Percentiles rank a stretch among this genome's conserved stretches.
These are phyloP conservation scores for Suhomyces xylopsoci DNA, from an alignment of 805 yeast genomes.

Conservation along the genomic window DNA sequence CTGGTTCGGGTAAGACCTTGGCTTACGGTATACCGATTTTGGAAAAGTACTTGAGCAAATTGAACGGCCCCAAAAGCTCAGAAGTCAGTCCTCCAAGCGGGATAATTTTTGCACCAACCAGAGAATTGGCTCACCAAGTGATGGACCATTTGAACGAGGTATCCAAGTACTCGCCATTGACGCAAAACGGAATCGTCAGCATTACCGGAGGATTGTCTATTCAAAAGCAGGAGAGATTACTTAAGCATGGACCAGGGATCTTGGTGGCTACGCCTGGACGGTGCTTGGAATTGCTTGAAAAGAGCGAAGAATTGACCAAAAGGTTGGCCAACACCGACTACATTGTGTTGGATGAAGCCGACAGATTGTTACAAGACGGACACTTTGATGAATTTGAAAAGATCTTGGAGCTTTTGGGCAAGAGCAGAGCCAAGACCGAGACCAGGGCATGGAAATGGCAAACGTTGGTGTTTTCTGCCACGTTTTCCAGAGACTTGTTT, in stretches of 20 bases:
- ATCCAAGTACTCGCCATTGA: constrained; percentile 50
- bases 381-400: constrained; percentile 91
- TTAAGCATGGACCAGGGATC: constrained; percentile 71
- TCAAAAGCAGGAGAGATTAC: constrained; percentile 84
- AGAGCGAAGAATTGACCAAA: constrained; percentile 44
- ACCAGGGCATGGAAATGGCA: constrained; percentile 56
- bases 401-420: constrained; percentile 62
- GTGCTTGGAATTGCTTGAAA: constrained; percentile 74
- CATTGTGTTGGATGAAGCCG: constrained; percentile 90
- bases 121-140: constrained; percentile 96
- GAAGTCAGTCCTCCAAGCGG: constrained; percentile 56
- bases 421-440: constrained; percentile 42
- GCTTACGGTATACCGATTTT: constrained; percentile 94
- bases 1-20: constrained; percentile 96
- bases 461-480: constrained; percentile 91
- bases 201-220: constrained; percentile 94
- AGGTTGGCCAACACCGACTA: constrained; percentile 47
- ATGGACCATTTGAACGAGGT: constrained; percentile 67
- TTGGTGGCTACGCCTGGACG: constrained; percentile 96
- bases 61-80: constrained; percentile 13
- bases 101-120: constrained; percentile 86
- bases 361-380: constrained; percentile 89
- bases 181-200: constrained; percentile 60
- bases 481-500: constrained; percentile 81
- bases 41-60: constrained; percentile 51